Evolutionary conservation across 108 stramenopile genomes (phyloP).

Genomic region (Fragilaria radians): DNA sequence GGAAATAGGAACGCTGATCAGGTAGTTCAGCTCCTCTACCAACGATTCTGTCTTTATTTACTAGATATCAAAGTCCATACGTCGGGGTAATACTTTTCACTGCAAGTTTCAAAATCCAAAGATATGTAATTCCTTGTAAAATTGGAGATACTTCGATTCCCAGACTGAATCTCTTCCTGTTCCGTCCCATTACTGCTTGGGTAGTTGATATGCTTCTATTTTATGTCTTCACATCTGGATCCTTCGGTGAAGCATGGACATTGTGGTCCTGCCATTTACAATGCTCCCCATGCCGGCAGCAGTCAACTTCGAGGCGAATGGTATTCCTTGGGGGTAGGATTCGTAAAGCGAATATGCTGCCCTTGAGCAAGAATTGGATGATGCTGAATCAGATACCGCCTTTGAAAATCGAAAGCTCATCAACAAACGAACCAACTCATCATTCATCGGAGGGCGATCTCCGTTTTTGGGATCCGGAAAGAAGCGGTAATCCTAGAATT

Average conservation of each 20-base stretch:
- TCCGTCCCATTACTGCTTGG: conserved; percentile 92
- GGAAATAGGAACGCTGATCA: too few relatives aligned
- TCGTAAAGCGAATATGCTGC: conserved; percentile 53
- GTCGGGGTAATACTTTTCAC: too few relatives aligned
- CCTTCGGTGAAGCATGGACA: conserved; percentile 90
- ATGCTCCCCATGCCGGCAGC: conserved; percentile 85
- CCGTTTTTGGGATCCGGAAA: conserved; percentile 20
- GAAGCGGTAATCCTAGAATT: too few relatives aligned
- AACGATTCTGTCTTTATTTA: too few relatives aligned
- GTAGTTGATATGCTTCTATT: conserved; percentile 81
- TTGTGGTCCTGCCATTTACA: conserved; percentile 82
- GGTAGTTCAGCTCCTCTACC: too few relatives aligned
- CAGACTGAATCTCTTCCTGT: too few relatives aligned
- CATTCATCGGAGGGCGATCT: conserved; percentile 39
- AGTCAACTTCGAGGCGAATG: conserved; percentile 63
- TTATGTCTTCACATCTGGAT: conserved; percentile 62
- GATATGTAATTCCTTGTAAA: too few relatives aligned
- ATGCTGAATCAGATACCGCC: conserved; percentile 39
- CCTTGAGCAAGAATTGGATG: conserved; percentile 41
- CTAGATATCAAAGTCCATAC: too few relatives aligned
- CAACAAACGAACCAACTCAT: conserved; percentile 38
- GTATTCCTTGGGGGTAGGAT: conserved; percentile 56
- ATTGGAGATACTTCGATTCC: too few relatives aligned
- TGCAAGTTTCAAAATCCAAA: too few relatives aligned
- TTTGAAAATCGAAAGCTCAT: conserved; percentile 37